phyloP scores from a whole-genome alignment of 768 basidiomycete genomes.

The Russula lepida region DNA sequence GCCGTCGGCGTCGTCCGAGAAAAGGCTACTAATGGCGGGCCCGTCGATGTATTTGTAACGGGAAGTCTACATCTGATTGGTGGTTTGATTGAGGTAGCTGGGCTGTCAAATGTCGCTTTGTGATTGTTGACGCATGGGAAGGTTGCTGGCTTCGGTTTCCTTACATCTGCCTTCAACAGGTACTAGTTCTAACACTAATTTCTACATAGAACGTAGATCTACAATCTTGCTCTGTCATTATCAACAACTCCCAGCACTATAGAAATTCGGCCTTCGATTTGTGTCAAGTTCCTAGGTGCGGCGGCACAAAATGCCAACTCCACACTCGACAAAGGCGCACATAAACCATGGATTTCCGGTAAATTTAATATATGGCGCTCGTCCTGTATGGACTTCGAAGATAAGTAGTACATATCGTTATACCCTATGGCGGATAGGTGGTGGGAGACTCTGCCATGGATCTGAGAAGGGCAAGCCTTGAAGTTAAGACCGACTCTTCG shows the following conservation, averaged over 20 bases:
- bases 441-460: slow-evolving; percentile 1
- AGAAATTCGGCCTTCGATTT: not conserved
- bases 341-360: not conserved
- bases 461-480: slow-evolving; percentile 13
- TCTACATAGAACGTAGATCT: not conserved
- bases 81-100: slow-evolving; percentile 87
- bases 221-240: not conserved
- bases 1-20: slow-evolving; percentile 61
- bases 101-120: slow-evolving; percentile 60
- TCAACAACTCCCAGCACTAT: no score
- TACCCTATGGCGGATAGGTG: not conserved
- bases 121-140: slow-evolving; percentile 24
- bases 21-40: slow-evolving; percentile 26
- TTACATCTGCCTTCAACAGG: slow-evolving; percentile 32
- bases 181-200: not conserved
- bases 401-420: not conserved
- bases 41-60: slow-evolving; percentile 66
- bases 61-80: slow-evolving; percentile 94
- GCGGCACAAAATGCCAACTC: not conserved
- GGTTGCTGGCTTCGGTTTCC: not conserved
- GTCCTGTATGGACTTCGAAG: not conserved
- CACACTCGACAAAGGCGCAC: not conserved
- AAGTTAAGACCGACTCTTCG: slow-evolving; percentile 7
- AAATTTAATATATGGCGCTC: not conserved
- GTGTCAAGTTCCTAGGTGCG: not conserved